These are phyloP conservation scores for Phytophthora pinifolia DNA, from an alignment of 352 stramenopile species.

Conservation along the genomic window DNA sequence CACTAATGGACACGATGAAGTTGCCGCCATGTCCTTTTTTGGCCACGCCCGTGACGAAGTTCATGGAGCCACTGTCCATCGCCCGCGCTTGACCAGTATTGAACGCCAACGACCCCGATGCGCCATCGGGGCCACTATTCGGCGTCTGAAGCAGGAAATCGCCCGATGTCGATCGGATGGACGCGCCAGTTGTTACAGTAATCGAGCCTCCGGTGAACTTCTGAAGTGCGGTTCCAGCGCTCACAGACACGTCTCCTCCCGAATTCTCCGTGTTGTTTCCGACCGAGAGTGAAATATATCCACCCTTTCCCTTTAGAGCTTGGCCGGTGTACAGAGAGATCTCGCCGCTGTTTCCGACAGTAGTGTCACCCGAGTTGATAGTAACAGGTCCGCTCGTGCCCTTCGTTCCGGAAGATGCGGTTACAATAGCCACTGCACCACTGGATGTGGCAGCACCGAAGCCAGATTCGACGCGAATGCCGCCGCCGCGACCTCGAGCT, in stretches of 20 bases:
- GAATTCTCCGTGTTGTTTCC: constrained; percentile 50
- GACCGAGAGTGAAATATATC: constrained; percentile 55
- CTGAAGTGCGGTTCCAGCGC: constrained; percentile 67
- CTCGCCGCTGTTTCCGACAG: constrained; percentile 60
- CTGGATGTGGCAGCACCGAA: constrained; percentile 58
- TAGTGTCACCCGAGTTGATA: constrained; percentile 62
- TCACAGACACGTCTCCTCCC: constrained; percentile 61
- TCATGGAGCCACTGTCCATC: constrained; percentile 29
- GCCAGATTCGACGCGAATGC: constrained; percentile 47
- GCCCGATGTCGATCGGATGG: constrained; percentile 56
- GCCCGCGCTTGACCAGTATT: constrained; percentile 23
- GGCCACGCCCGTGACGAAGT: constrained; percentile 24
- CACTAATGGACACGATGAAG: constrained; percentile 25
- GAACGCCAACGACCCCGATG: constrained; percentile 44
- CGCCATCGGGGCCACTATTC: constrained; percentile 47
- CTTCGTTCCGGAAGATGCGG: constrained; percentile 55
- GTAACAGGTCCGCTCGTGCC: constrained; percentile 51
- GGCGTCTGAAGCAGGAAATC: constrained; percentile 58
- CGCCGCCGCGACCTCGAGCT: constrained; percentile 53
- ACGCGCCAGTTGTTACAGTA: constrained; percentile 55
- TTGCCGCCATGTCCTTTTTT: constrained; percentile 30
- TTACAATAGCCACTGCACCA: constrained; percentile 50
- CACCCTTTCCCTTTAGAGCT: constrained; percentile 54
- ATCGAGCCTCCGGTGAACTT: constrained; percentile 57
- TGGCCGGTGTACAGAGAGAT: constrained; percentile 57